Conservation (phyloP, 2,329 filamentous ascomycete species). For the Blastomyces silverae region DNA sequence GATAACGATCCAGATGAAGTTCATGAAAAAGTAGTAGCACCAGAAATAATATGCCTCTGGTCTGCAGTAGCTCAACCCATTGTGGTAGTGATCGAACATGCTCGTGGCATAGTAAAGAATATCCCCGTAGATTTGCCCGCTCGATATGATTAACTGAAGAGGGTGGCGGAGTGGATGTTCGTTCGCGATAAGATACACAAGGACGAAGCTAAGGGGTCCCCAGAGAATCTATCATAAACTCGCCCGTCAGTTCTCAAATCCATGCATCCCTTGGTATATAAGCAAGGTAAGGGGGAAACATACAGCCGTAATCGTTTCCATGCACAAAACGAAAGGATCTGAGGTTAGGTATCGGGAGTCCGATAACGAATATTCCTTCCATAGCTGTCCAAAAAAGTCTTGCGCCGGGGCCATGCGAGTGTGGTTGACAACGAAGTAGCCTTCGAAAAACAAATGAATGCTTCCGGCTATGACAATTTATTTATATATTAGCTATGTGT, state of each 20-base stretch:
- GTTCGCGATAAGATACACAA: conserved; percentile 49
- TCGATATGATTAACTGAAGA: conserved; percentile 54
- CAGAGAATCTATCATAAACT: conserved; percentile 44
- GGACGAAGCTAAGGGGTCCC: conserved; percentile 56
- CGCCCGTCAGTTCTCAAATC: not conserved
- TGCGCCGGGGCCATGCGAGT: conserved; percentile 58
- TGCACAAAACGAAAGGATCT: conserved; percentile 77
- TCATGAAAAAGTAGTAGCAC: conserved; percentile 61
- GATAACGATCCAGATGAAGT: conserved; percentile 59
- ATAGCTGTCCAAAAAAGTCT: conserved; percentile 72
- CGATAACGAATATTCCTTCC: conserved; percentile 86
- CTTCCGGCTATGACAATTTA: conserved; percentile 34
- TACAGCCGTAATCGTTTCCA: conserved; percentile 76
- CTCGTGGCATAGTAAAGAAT: conserved; percentile 59
- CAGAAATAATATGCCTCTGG: conserved; percentile 60
- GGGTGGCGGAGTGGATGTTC: conserved; percentile 53
- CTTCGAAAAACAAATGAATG: conserved; percentile 76
- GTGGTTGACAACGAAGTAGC: conserved; percentile 71
- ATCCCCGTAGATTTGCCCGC: conserved; percentile 60
- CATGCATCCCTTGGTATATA: not conserved
- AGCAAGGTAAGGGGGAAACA: conserved; percentile 29
- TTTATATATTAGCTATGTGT: not conserved
- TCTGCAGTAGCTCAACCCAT: conserved; percentile 51
- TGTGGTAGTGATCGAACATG: conserved; percentile 53
- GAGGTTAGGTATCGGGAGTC: conserved; percentile 81